These are phyloP conservation scores for Penicillium palitans DNA, from an alignment of 2,329 filamentous ascomycete genomes.

Conservation along the genomic window DNA sequence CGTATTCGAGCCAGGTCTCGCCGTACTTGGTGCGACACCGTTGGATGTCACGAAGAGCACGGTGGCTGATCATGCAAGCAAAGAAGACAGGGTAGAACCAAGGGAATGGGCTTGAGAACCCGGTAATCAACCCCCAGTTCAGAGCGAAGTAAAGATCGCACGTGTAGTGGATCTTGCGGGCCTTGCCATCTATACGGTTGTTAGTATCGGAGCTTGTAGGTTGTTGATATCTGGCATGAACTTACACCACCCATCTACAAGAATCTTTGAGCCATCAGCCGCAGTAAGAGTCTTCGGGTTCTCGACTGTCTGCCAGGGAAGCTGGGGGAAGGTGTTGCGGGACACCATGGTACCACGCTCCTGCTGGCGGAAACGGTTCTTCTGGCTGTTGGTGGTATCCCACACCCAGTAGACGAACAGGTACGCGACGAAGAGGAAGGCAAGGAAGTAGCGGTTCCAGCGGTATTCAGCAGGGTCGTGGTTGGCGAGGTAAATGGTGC, in stretches of 20 bases:
- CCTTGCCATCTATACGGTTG: constrained; percentile 59
- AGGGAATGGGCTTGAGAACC: constrained; percentile 77
- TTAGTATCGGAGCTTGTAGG: constrained; percentile 12
- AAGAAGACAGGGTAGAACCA: constrained; percentile 92
- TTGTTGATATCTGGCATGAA: constrained; percentile 20
- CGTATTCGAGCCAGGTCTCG: constrained; percentile 78
- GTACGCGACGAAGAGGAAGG: constrained; percentile 67
- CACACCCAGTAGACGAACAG: constrained; percentile 86
- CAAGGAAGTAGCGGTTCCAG: constrained; percentile 70
- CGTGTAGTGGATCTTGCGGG: constrained; percentile 78
- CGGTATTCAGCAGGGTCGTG: constrained; percentile 75
- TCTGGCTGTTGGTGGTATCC: constrained; percentile 90
- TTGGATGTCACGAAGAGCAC: constrained; percentile 72
- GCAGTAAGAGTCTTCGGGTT: constrained; percentile 79
- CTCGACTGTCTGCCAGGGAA: constrained; percentile 81
- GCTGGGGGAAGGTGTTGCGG: constrained; percentile 81
- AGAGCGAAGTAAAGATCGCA: constrained; percentile 77
- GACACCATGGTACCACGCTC: constrained; percentile 69
- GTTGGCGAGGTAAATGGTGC: constrained; percentile 84
- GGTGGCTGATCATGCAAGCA: constrained; percentile 74
- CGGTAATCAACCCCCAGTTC: constrained; percentile 77
- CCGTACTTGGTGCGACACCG: constrained; percentile 77
- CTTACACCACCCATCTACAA: constrained; percentile 81
- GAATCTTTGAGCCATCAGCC: constrained; percentile 70
- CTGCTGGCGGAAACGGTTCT: constrained; percentile 83